Conservation (phyloP, 306 rosid species). For the Calophaca sinica region DNA sequence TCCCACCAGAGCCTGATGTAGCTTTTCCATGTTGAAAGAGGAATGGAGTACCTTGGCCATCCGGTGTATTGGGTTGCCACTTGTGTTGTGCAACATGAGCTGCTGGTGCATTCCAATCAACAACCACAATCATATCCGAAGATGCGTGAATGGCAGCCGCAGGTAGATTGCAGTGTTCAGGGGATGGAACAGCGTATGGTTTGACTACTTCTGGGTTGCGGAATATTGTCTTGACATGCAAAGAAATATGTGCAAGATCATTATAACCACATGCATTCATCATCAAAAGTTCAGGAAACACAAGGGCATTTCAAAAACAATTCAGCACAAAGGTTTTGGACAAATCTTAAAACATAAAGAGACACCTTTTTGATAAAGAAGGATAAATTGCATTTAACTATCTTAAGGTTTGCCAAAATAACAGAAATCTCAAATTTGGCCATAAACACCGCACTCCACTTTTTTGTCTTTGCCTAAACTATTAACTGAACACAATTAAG, state of each 20-base stretch:
- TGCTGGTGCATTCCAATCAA: constrained; percentile 87
- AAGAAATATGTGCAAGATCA: constrained; percentile 38
- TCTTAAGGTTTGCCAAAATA: not conserved
- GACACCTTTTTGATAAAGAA: not conserved
- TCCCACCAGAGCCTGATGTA: constrained; percentile 64
- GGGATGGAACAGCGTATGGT: constrained; percentile 77
- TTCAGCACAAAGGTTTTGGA: constrained; percentile 35
- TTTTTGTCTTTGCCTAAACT: not conserved
- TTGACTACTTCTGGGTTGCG: constrained; percentile 87
- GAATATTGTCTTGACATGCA: constrained; percentile 85
- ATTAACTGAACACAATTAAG: not conserved
- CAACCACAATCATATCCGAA: constrained; percentile 80
- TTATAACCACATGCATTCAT: constrained; percentile 40
- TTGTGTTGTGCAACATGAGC: constrained; percentile 91
- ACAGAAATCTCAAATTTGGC: not conserved
- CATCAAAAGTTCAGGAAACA: constrained; percentile 34
- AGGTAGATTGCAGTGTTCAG: constrained; percentile 95
- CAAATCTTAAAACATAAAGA: constrained; percentile 24
- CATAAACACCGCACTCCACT: not conserved
- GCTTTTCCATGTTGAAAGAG: constrained; percentile 89
- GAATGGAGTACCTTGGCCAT: constrained; percentile 97
- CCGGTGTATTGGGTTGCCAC: constrained; percentile 99
- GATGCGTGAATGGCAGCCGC: constrained; percentile 93
- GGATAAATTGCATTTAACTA: not conserved
- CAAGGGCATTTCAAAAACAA: constrained; percentile 38